Evolutionary conservation across 1,139 yeast species (phyloP).

Genomic region (Pichia sp.): DNA sequence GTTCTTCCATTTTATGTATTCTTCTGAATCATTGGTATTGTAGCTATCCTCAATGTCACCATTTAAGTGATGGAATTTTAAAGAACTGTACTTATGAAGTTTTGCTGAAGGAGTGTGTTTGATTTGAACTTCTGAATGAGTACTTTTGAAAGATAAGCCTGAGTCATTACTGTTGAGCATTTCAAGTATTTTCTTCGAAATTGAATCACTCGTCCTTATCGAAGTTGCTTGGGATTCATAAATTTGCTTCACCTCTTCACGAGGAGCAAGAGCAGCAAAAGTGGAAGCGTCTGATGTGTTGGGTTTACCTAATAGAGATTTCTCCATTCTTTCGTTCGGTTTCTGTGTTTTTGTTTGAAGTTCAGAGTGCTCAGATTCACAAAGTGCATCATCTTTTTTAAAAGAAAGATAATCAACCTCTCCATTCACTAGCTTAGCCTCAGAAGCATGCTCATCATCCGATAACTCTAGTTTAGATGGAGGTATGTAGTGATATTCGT

Average conservation of each 20-base stretch:
- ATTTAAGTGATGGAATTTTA: conserved; percentile 12
- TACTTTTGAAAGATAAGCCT: not conserved
- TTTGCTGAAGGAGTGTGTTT: conserved; percentile 8
- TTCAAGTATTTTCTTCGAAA: conserved; percentile 2
- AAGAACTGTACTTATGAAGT: conserved; percentile 3
- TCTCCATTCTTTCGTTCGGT: no score
- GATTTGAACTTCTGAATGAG: conserved; percentile 2
- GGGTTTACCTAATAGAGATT: no score
- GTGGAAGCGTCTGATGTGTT: not conserved
- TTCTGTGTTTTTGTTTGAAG: no score
- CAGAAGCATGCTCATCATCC: conserved; percentile 4
- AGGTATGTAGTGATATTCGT: conserved; percentile 1
- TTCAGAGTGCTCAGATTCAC: no score
- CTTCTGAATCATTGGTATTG: not conserved
- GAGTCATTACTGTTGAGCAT: conserved; percentile 7
- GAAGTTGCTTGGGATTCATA: not conserved
- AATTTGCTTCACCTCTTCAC: not conserved
- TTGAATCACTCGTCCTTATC: no score
- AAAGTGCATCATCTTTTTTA: no score
- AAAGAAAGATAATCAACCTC: no score
- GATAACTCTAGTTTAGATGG: not conserved
- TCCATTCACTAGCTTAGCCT: not conserved
- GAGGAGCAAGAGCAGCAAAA: no score
- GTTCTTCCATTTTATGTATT: conserved; percentile 4
- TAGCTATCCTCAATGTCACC: conserved; percentile 8